A percentile compares a stretch with the other conserved stretches of the same genome.
Conservation (phyloP, 2,329 filamentous ascomycete genomes). For the Ophiostoma triangulosporum region DNA sequence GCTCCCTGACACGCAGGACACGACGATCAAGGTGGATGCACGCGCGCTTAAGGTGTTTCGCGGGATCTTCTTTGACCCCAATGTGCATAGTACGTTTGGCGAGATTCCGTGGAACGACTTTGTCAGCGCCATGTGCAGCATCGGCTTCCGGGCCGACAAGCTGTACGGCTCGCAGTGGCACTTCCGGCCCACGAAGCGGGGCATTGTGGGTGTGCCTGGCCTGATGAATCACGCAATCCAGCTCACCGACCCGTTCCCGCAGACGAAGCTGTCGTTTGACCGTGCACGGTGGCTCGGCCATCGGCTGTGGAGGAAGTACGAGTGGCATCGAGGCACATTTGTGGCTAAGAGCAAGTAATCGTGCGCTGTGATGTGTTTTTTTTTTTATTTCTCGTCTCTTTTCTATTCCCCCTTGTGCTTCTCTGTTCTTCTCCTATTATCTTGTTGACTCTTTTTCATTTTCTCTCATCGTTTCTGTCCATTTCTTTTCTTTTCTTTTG, state of each 20-base stretch:
- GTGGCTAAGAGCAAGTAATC: conserved; percentile 6
- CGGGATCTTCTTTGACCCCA: conserved; percentile 27
- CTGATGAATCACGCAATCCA: conserved; percentile 36
- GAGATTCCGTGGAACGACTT: conserved; percentile 41
- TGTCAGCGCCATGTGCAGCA: conserved; percentile 33
- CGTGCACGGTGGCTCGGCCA: conserved; percentile 33
- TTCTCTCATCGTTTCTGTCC: neutral
- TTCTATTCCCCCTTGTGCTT: neutral
- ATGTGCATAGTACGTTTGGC: conserved; percentile 24
- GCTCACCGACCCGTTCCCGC: conserved; percentile 47
- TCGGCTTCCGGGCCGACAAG: conserved; percentile 40
- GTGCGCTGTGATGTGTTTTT: neutral
- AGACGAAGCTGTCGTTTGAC: conserved; percentile 34
- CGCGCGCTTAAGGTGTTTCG: conserved; percentile 24
- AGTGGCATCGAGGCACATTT: conserved; percentile 36
- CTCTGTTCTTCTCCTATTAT: neutral
- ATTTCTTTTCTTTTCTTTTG: neutral
- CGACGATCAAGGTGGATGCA: conserved; percentile 17
- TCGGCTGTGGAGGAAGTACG: conserved; percentile 35
- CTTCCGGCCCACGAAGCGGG: conserved; percentile 31
- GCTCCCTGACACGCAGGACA: conserved; percentile 2
- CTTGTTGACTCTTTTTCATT: neutral
- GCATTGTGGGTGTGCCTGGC: conserved; percentile 10
- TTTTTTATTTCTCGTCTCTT: neutral
- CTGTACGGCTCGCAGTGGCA: conserved; percentile 49